These are phyloP conservation scores for Volvox africanus DNA, from an alignment of 139 green algal genomes.

Conservation along the genomic window DNA sequence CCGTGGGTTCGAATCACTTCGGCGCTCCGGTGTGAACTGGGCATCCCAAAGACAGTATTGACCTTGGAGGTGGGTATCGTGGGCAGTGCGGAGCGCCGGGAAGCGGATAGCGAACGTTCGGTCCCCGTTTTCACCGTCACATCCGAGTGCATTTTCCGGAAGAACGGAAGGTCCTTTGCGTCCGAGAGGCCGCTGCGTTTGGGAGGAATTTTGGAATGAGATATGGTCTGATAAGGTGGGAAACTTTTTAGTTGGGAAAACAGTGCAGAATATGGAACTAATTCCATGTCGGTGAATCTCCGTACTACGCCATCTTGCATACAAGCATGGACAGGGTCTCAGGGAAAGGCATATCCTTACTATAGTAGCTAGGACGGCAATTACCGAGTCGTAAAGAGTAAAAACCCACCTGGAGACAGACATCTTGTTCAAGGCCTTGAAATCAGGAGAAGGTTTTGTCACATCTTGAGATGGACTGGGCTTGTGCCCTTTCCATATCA, in stretches of 20 bases:
- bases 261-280: too few relatives aligned
- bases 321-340: too few relatives aligned
- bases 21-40: conserved; percentile 43
- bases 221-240: too few relatives aligned
- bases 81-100: background rate
- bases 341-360: too few relatives aligned
- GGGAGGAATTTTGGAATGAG: too few relatives aligned
- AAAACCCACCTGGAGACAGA: conserved; percentile 17
- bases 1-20: conserved; percentile 48
- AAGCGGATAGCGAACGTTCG: background rate
- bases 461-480: conserved; percentile 1
- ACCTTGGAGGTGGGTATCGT: conserved; percentile 46
- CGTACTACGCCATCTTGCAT: too few relatives aligned
- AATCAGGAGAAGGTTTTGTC: conserved; percentile 43
- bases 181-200: conserved; percentile 53
- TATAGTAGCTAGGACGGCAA: too few relatives aligned
- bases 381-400: background rate
- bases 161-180: conserved; percentile 56
- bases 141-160: conserved; percentile 46
- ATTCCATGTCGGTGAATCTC: too few relatives aligned
- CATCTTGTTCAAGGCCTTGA: conserved; percentile 58
- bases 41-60: conserved; percentile 53
- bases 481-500: conserved; percentile 55
- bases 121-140: conserved; percentile 33
- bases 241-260: too few relatives aligned